A percentile compares a stretch with the other conserved stretches of the same genome.
These are phyloP conservation scores for Fraxinus nigra DNA, from an alignment of 305 asterid species.

Conservation along the genomic window DNA sequence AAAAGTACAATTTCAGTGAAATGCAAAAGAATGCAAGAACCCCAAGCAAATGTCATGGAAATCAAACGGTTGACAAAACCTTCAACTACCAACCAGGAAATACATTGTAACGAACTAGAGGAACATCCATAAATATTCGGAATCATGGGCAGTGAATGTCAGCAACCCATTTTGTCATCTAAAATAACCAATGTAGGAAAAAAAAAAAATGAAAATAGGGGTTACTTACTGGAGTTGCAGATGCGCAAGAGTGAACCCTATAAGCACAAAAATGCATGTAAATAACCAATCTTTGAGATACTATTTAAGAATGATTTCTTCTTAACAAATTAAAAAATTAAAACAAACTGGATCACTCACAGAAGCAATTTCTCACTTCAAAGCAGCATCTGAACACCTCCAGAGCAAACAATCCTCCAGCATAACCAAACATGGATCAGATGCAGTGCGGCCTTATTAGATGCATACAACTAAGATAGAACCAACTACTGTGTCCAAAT, in stretches of 20 bases:
- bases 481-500: conserved; percentile 24
- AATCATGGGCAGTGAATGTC: conserved; percentile 10
- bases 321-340: conserved; percentile 1
- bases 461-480: conserved; percentile 24
- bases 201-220: conserved; percentile 11
- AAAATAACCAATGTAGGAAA: not conserved
- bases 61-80: not conserved
- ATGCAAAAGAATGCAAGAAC: not conserved
- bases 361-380: conserved; percentile 29
- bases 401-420: conserved; percentile 64
- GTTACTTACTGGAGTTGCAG: conserved; percentile 48
- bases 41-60: not conserved
- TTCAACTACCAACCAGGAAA: not conserved
- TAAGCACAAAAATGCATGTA: conserved; percentile 37
- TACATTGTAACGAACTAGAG: not conserved
- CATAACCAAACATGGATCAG: conserved; percentile 80
- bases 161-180: not conserved
- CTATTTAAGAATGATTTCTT: not conserved
- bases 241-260: conserved; percentile 40
- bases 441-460: conserved; percentile 41
- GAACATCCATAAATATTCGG: not conserved
- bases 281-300: conserved; percentile 21
- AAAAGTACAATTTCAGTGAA: not conserved
- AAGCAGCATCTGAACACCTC: conserved; percentile 63
- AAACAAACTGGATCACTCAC: conserved; percentile 49